Evolutionary conservation across 2,329 filamentous ascomycete genomes (phyloP).

Genomic region (Aureobasidium pullulans): DNA sequence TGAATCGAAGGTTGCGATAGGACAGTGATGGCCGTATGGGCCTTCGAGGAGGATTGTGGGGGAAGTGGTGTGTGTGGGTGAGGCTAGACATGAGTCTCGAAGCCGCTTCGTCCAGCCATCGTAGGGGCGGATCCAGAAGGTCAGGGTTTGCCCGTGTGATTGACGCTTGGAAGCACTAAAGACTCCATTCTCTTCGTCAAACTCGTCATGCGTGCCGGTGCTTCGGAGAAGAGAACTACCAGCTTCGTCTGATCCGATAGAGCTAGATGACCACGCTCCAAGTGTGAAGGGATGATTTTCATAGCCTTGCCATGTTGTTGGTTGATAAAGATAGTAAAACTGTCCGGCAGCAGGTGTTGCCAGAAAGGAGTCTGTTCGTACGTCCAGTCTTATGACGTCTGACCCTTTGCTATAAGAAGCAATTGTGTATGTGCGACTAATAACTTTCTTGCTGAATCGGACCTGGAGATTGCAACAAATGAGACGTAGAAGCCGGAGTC

Average conservation of each 20-base stretch:
- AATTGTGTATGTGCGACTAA: constrained; percentile 20
- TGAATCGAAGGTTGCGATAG: constrained; percentile 34
- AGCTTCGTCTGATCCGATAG: background rate
- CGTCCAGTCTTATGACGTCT: constrained; percentile 42
- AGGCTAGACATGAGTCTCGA: constrained; percentile 28
- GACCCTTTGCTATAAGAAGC: constrained; percentile 38
- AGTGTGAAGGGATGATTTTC: constrained; percentile 48
- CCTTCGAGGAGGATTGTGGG: constrained; percentile 42
- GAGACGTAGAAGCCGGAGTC: constrained; percentile 39
- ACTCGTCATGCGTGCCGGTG: background rate
- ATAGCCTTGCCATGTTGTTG: constrained; percentile 37
- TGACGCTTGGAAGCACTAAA: background rate
- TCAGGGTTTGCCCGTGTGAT: constrained; percentile 21
- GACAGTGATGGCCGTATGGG: constrained; percentile 39
- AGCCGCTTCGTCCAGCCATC: constrained; percentile 45
- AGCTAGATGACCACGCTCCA: constrained; percentile 22
- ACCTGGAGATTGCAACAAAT: constrained; percentile 37
- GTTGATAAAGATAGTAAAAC: constrained; percentile 46
- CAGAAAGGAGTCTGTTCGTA: constrained; percentile 29
- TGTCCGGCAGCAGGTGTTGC: constrained; percentile 37
- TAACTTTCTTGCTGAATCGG: constrained; percentile 21
- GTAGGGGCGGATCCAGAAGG: constrained; percentile 45
- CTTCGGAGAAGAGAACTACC: background rate
- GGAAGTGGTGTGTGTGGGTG: constrained; percentile 20
- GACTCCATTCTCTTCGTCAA: background rate